These are phyloP conservation scores for Corymbia calophylla DNA, from an alignment of 441 rosid genomes.

Conservation along the genomic window DNA sequence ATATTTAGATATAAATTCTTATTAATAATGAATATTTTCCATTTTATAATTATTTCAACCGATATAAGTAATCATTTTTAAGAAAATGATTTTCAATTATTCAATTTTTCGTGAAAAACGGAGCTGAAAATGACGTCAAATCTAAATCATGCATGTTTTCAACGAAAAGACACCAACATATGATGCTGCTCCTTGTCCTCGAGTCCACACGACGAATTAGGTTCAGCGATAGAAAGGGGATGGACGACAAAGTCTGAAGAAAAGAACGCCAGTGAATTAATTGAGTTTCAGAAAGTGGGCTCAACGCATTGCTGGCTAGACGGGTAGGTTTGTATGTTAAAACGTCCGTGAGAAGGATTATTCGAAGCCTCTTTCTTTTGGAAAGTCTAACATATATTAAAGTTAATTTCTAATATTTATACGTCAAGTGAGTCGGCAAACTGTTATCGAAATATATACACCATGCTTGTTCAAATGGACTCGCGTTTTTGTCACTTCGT, in stretches of 20 bases:
- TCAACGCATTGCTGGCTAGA: neutral
- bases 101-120: too few species aligned
- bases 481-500: fast-evolving
- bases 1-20: neutral
- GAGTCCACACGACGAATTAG: neutral
- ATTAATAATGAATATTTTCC: neutral
- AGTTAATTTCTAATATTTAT: neutral
- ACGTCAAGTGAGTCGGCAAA: neutral
- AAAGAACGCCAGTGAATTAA: neutral
- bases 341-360: neutral
- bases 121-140: neutral
- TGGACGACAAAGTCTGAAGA: neutral
- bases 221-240: neutral
- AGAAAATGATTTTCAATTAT: neutral
- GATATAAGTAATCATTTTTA: neutral
- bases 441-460: neutral
- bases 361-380: neutral
- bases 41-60: neutral
- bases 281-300: neutral
- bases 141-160: neutral
- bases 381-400: neutral
- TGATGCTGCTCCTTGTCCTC: neutral
- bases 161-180: neutral
- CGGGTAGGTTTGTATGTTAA: neutral
- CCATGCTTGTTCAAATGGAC: neutral